Percentiles rank a stretch among this genome's conserved stretches.
These are phyloP conservation scores for Neopestalotiopsis rosae DNA, from an alignment of 2,329 filamentous ascomycete genomes.

Conservation along the genomic window DNA sequence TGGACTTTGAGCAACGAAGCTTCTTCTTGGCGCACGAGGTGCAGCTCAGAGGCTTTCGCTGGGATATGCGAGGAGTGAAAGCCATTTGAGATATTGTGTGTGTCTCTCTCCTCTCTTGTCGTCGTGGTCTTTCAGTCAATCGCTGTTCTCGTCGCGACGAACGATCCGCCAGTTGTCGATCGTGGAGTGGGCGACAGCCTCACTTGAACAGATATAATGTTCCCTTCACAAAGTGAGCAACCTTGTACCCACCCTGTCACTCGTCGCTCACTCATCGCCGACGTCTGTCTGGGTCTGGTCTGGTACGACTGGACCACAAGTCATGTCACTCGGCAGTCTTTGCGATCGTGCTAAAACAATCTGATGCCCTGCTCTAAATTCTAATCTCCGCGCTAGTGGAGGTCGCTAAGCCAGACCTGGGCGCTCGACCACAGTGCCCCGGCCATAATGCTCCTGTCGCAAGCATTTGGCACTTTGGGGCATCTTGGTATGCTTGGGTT, in stretches of 20 bases:
- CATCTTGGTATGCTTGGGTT: background rate
- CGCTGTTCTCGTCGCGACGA: too few relatives aligned
- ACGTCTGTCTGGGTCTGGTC: too few relatives aligned
- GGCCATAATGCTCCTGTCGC: background rate
- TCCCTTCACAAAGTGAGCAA: too few relatives aligned
- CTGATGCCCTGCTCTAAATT: background rate
- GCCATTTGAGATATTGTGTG: background rate
- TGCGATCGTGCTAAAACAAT: background rate
- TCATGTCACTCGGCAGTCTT: background rate
- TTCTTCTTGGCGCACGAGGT: slow-evolving; percentile 1
- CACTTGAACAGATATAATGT: too few relatives aligned
- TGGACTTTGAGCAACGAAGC: slow-evolving; percentile 10
- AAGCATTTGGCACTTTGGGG: background rate
- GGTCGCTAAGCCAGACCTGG: background rate
- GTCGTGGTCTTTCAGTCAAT: too few relatives aligned
- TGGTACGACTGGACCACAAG: background rate
- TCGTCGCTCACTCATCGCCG: too few relatives aligned
- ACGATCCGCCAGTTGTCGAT: background rate
- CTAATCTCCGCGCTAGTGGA: background rate
- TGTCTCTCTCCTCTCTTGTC: too few relatives aligned
- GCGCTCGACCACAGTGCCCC: background rate
- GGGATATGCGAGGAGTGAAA: slow-evolving; percentile 3
- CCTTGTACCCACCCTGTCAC: too few relatives aligned
- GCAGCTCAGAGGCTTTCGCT: slow-evolving; percentile 5
- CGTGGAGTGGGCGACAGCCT: background rate